Percentiles rank a stretch among this genome's conserved stretches.
Conservation (phyloP, 2,329 filamentous ascomycete species). For the Chalara sp. region DNA sequence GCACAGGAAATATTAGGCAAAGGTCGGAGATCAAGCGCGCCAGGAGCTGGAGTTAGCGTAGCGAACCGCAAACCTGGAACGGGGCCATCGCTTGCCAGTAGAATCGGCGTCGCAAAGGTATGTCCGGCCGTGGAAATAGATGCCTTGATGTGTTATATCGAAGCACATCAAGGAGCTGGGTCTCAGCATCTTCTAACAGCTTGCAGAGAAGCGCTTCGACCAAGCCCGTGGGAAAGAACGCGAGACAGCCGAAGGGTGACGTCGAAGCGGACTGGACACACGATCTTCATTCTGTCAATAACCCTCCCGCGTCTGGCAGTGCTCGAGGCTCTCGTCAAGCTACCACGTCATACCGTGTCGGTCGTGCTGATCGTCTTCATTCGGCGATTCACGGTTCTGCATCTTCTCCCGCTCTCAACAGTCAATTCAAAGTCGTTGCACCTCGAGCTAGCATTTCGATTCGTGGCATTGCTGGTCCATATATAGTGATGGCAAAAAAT, state of each 20-base stretch:
- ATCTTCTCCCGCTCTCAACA: conserved; percentile 26
- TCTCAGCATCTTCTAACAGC: conserved; percentile 7
- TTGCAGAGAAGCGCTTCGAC: conserved; percentile 13
- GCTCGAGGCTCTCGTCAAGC: conserved; percentile 31
- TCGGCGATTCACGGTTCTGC: conserved; percentile 20
- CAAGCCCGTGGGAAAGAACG: conserved; percentile 5
- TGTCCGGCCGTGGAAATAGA: background rate
- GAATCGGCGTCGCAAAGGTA: conserved; percentile 70
- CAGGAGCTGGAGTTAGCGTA: conserved; percentile 35
- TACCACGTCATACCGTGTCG: conserved; percentile 17
- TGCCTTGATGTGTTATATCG: too few relatives aligned
- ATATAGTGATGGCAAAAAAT: conserved; percentile 69
- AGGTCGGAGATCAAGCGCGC: conserved; percentile 47
- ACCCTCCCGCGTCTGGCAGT: conserved; percentile 34
- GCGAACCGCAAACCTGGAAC: conserved; percentile 36
- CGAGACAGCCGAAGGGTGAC: conserved; percentile 39
- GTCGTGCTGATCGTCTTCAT: conserved; percentile 21
- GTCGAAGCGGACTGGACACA: conserved; percentile 66
- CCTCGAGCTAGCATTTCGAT: conserved; percentile 51
- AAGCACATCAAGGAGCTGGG: background rate
- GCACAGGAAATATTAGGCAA: conserved; percentile 66
- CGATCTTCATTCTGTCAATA: conserved; percentile 51
- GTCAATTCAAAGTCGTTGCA: conserved; percentile 28
- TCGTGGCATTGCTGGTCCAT: conserved; percentile 66
- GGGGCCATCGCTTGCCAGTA: conserved; percentile 59